Base-by-base conservation (phyloP, 176 grass and related monocot species). In the Aegilops sharonensis region DNA sequence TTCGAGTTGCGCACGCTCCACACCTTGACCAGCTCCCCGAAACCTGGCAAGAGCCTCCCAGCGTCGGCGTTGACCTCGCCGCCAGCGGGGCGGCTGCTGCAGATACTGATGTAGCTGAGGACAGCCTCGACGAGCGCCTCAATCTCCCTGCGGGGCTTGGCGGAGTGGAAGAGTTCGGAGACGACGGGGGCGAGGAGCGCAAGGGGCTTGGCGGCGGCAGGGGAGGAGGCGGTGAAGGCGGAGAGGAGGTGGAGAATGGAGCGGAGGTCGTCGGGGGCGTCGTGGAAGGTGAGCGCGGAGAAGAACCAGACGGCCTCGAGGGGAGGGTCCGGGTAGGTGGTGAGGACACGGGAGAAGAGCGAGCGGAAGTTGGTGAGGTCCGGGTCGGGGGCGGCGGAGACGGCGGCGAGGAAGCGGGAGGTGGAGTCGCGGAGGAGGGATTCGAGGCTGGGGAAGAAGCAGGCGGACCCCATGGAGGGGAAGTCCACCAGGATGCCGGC, bases 301-400 rank as follows among this genome's bases (percentile, higher is more conserved):
- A 96, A 99, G 76, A 99, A 94, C 97, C 97, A 99, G 85, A 99
- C 62, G 11, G 92, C 86, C 89, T 96, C 94, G 5, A 99, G 92
- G 23, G 97, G 90, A 0, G 97, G 94, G 82, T 99, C 94, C 76
- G 87, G 36, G 83, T 84, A 94, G 32, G 80, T 78, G 70, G 87
- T 93, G 59, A 99, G 83, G 21, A 99, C 81, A 48, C 90, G 94
- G 37, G 89, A 96, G 92, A 94, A 96, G 78, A 99, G 88, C 24
- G 90, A 88, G 25, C 87, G 90, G 86, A 99, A 96, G 67, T 84
- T 86, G 75, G 94, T 91, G 83, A 99, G 91, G 87, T 99, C 94
- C 23, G 87, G 90, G 20, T 90, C 86, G 4, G 87, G 87, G 57
- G 89, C 89, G 37, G 73, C 83, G 81, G 87, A 83, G 24, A 95